These are phyloP conservation scores for Amphicarpaea edgeworthii DNA, from an alignment of 306 rosid species.

Conservation along the genomic window DNA sequence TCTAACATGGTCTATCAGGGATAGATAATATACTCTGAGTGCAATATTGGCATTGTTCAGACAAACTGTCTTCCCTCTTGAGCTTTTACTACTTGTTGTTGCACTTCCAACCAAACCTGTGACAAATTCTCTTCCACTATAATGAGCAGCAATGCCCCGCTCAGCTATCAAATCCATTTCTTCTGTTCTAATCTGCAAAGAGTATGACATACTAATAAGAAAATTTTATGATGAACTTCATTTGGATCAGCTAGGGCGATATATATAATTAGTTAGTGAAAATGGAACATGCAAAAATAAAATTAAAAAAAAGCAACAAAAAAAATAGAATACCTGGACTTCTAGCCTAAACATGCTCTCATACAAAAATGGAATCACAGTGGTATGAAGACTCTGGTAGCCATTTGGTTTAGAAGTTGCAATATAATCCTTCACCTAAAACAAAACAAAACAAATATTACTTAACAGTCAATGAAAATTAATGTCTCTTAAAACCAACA, in stretches of 20 bases:
- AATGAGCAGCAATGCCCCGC: conserved; percentile 99
- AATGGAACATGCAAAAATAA: conserved; percentile 33
- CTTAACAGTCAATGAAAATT: conserved; percentile 37
- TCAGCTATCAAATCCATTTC: conserved; percentile 98
- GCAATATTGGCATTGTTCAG: conserved; percentile 97
- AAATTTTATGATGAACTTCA: conserved; percentile 30
- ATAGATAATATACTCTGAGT: conserved; percentile 76
- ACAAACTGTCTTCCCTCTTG: conserved; percentile 85
- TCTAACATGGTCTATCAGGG: conserved; percentile 39
- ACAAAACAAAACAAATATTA: conserved; percentile 34
- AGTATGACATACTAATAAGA: conserved; percentile 33
- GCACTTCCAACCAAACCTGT: conserved; percentile 77
- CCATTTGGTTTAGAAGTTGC: conserved; percentile 99
- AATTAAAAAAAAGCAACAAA: background rate
- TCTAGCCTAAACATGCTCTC: conserved; percentile 96
- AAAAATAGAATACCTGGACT: conserved; percentile 80
- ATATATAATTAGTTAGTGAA: conserved; percentile 27
- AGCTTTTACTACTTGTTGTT: conserved; percentile 69
- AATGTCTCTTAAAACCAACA: conserved; percentile 16
- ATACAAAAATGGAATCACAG: conserved; percentile 92
- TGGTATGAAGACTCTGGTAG: conserved; percentile 96
- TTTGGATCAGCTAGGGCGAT: conserved; percentile 26
- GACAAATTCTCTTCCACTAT: conserved; percentile 81
- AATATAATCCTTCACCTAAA: conserved; percentile 92
- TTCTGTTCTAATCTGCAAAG: conserved; percentile 90